Percentiles rank a stretch among this genome's conserved stretches.
These are phyloP conservation scores for Citrus medica DNA, from an alignment of 345 rosid species.

Conservation along the genomic window DNA sequence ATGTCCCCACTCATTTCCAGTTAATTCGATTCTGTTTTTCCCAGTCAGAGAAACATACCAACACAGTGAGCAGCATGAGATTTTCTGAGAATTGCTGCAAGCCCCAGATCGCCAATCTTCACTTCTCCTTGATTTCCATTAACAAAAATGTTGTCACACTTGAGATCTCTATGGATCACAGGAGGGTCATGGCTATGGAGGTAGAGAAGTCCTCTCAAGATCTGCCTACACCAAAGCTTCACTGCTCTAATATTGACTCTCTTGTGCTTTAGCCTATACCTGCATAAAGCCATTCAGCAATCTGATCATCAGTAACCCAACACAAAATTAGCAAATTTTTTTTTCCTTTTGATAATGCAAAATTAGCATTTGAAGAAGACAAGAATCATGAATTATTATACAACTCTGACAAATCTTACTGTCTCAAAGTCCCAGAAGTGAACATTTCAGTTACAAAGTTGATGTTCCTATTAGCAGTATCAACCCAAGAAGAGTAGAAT, in stretches of 20 bases:
- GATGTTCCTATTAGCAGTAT: constrained; percentile 71
- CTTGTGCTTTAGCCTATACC: constrained; percentile 81
- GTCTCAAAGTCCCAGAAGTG: constrained; percentile 92
- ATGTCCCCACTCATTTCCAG: not conserved
- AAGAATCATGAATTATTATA: not conserved
- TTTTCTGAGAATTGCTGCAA: constrained; percentile 82
- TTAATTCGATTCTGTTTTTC: not conserved
- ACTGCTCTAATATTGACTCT: constrained; percentile 86
- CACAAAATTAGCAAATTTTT: not conserved
- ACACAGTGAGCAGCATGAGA: constrained; percentile 93
- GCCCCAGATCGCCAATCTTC: constrained; percentile 97
- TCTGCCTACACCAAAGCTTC: constrained; percentile 95
- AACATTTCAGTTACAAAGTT: constrained; percentile 96
- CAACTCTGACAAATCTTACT: constrained; percentile 44
- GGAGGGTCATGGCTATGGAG: constrained; percentile 90
- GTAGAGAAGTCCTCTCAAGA: constrained; percentile 75
- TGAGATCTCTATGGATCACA: constrained; percentile 93
- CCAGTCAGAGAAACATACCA: constrained; percentile 45
- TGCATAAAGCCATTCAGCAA: constrained; percentile 19
- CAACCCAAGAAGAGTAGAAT: constrained; percentile 92
- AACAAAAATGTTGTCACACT: constrained; percentile 90
- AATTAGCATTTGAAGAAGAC: not conserved
- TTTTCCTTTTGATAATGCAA: not conserved
- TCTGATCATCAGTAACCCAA: constrained; percentile 6
- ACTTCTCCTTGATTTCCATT: constrained; percentile 98